Percentiles rank a stretch among this genome's conserved stretches.
Evolutionary conservation across 164 flowering plant genomes (phyloP).

Genomic region (Protea cynaroides): DNA sequence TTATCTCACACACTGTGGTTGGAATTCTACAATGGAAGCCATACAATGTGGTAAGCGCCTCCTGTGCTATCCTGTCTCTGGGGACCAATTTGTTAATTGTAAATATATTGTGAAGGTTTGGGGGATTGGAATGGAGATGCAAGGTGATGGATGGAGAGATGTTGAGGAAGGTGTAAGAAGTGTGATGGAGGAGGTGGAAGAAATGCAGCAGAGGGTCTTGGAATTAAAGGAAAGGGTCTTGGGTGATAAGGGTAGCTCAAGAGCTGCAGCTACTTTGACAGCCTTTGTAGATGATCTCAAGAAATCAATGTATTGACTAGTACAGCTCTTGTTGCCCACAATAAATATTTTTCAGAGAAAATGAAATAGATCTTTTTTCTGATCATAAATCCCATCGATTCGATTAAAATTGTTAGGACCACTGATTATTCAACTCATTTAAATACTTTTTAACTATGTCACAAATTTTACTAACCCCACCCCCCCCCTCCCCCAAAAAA

Average conservation of each 20-base stretch:
- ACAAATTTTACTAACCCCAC: no score
- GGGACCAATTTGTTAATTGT: constrained; percentile 74
- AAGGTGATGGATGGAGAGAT: constrained; percentile 29
- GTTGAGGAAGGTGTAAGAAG: constrained; percentile 35
- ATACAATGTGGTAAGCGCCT: constrained; percentile 41
- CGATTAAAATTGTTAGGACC: no score
- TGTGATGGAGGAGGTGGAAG: constrained; percentile 30
- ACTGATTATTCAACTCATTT: no score
- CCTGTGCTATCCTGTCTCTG: constrained; percentile 69
- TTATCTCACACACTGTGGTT: constrained; percentile 77
- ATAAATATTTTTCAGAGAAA: no score
- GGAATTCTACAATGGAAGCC: constrained; percentile 86
- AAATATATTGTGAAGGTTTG: constrained; percentile 49
- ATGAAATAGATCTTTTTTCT: no score
- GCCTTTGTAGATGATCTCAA: constrained; percentile 25
- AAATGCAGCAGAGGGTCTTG: constrained; percentile 33
- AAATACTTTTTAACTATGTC: no score
- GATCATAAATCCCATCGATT: no score
- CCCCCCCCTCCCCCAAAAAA: no score
- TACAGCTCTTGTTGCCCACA: no score
- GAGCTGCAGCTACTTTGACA: constrained; percentile 20
- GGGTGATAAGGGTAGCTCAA: constrained; percentile 34
- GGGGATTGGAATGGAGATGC: constrained; percentile 48
- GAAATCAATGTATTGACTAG: not conserved
- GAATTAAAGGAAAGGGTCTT: constrained; percentile 29